phyloP scores from a whole-genome alignment of 2,329 filamentous ascomycete species.

The Xylaria sp. region DNA sequence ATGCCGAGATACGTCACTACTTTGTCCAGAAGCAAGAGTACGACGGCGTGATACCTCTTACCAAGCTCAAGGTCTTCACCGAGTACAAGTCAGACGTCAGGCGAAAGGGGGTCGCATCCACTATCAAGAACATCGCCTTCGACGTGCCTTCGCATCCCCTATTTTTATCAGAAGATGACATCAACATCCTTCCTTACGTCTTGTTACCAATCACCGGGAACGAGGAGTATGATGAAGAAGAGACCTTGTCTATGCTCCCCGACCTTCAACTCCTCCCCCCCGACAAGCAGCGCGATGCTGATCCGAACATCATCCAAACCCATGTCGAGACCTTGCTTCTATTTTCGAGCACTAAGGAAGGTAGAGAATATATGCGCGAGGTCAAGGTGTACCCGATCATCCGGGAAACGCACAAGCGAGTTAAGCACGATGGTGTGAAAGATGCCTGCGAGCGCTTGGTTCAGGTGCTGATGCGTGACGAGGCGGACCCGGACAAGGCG shows the following conservation, averaged over 20 bases:
- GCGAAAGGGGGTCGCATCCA: slow-evolving; percentile 90
- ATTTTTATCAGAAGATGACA: slow-evolving; percentile 71
- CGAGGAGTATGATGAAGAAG: slow-evolving; percentile 87
- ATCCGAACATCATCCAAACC: slow-evolving; percentile 76
- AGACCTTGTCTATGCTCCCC: slow-evolving; percentile 82
- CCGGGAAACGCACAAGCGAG: slow-evolving; percentile 78
- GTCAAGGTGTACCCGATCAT: slow-evolving; percentile 88
- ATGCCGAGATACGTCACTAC: slow-evolving; percentile 73
- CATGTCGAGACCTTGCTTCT: slow-evolving; percentile 88
- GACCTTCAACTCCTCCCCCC: slow-evolving; percentile 88
- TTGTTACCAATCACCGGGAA: slow-evolving; percentile 84
- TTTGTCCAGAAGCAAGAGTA: slow-evolving; percentile 75
- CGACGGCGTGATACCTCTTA: slow-evolving; percentile 83
- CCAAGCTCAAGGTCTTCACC: slow-evolving; percentile 92
- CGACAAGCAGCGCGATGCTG: slow-evolving; percentile 83
- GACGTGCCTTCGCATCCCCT: slow-evolving; percentile 72
- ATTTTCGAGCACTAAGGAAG: slow-evolving; percentile 75
- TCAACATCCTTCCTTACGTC: slow-evolving; percentile 86
- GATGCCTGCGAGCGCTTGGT: slow-evolving; percentile 89
- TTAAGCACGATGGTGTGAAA: slow-evolving; percentile 76
- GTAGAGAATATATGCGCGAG: slow-evolving; percentile 72
- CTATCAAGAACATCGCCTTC: slow-evolving; percentile 93
- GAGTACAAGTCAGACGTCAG: slow-evolving; percentile 83
- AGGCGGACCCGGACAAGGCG: slow-evolving; percentile 53
- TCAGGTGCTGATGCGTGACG: slow-evolving; percentile 83